Base-by-base conservation (phyloP, 1,139 yeast genomes). In the Lizanozyma gosingica region DNA sequence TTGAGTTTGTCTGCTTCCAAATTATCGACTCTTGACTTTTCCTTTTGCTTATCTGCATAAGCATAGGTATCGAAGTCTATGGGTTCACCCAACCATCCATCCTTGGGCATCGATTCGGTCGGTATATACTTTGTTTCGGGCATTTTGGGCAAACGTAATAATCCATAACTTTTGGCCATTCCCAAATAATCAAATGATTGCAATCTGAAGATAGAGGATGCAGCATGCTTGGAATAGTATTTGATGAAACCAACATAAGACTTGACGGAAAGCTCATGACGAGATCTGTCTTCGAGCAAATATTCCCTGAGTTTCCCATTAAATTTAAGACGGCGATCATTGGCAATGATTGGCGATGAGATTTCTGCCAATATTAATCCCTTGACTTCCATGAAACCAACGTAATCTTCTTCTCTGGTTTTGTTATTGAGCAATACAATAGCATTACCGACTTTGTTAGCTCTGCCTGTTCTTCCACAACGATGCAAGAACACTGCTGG, bases 381-480 rank as follows among this genome's bases (percentile, higher is more conserved):
- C 49, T 83, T 79, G 2, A 92, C 92, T 35, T 69, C 69, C 80
- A 94, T 73, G 51, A 92, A 87, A 18, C 81, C 87, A 15, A 88
- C 70, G 54, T 78, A 92, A 42, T 83, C 94, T 49, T 80, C 84
- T 55, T 94, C 98, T 44, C 86, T 72, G 2, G 88, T 84, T 11
- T 45, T 47, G 43, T 71, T 69, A 47, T 73, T 81, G 39, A 90
- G 61, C 63, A 88, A 72, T 1, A 84, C 78, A 4, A 88, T 68
- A 0, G 95, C 95, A 43, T 73, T 75, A 1, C 97, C 97, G 3
- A 72, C 74, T 47, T 78, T 79, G 44, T 88, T 88, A 1, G 96
- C 96, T 49, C 97, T 67, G 1, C 95, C 97, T 0, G 97, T 87
- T 56, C 97, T 73, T 15, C 97, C 97, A 61, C 92, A 82, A 52